Evolutionary conservation across 2,329 filamentous ascomycete genomes (phyloP), one percentile per base, ranked within the genome.

Genomic region (Aspergillus puulaauensis): DNA sequence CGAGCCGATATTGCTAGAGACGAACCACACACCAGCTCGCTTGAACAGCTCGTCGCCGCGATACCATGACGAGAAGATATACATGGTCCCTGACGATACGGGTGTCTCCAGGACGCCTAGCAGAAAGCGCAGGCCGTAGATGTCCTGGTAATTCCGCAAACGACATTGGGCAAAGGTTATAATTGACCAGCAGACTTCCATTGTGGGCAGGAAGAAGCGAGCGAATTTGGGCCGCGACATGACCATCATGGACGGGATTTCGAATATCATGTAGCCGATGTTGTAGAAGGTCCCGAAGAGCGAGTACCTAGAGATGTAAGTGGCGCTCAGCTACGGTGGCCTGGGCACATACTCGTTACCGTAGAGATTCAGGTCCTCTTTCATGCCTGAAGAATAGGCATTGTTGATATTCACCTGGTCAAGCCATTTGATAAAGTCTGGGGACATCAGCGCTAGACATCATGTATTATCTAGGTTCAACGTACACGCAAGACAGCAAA

Each of bases 391-490:
- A 15, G 69, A 63, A 53, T 70, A 82, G 1, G 80, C 80, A 59
- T 81, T 81, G 58, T 76, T 75, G 45, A 80, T 68, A 58, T 80
- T 78, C 56, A 72, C 75, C 54, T 73, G 70, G 61, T 80, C 79
- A 12, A 81, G 73, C 68, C 68, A 67, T 59, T 82, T 82, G 59
- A 78, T 71, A 52, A 81, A 81, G 12, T 52, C 52, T 59, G 27
- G 2, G 55, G 72, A 78, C 21, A 70, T 75, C 7, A 53, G 52
- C 7, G 23, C 15, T 17, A 5, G 11, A n/a, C 27, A 33, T 24
- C 3, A 31, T 3, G 14, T 40, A 50, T 14, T 39, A 4, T 62
- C 19, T 14, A 35, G 8, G 19, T 45, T 23, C 17, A 17, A 43
- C 56, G 33, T 8, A 59, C 59, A 61, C 19, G 52, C 52, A 45